Evolutionary conservation across 2,329 filamentous ascomycete species (phyloP).

Genomic region (Fusarium ambrosium): DNA sequence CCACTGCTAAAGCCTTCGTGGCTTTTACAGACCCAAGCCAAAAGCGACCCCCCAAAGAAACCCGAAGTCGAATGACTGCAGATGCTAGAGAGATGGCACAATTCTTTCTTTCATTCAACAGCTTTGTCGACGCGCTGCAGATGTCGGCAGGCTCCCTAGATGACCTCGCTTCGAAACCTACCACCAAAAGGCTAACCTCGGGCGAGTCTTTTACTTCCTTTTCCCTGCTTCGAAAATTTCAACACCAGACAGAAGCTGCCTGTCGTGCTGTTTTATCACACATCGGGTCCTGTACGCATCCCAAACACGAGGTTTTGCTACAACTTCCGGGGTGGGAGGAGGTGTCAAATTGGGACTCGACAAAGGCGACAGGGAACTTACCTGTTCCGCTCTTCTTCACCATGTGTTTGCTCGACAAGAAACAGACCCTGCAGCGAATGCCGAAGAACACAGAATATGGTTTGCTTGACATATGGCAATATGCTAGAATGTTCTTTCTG

Average conservation of each 20-base stretch:
- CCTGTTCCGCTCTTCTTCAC: neutral
- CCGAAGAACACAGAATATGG: neutral
- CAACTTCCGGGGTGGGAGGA: neutral
- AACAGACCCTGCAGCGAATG: neutral
- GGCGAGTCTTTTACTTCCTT: neutral
- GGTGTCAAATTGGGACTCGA: neutral
- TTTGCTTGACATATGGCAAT: neutral
- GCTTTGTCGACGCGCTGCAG: neutral
- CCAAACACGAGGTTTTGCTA: neutral
- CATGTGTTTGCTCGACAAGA: neutral
- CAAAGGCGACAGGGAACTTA: neutral
- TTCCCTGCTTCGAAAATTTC: neutral
- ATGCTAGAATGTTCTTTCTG: neutral
- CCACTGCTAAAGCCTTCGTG: neutral
- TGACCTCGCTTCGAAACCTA: neutral
- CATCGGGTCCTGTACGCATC: neutral
- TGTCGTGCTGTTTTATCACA: neutral
- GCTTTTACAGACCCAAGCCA: neutral
- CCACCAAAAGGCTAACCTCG: neutral
- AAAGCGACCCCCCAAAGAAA: neutral
- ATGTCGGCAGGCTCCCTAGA: neutral
- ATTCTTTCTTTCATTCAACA: neutral
- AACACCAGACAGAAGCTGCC: neutral
- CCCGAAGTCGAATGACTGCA: neutral
- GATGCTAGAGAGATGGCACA: neutral